Evolutionary conservation across 495 filamentous ascomycete genomes (phyloP).

Genomic region (Chaetomium cochliodes): DNA sequence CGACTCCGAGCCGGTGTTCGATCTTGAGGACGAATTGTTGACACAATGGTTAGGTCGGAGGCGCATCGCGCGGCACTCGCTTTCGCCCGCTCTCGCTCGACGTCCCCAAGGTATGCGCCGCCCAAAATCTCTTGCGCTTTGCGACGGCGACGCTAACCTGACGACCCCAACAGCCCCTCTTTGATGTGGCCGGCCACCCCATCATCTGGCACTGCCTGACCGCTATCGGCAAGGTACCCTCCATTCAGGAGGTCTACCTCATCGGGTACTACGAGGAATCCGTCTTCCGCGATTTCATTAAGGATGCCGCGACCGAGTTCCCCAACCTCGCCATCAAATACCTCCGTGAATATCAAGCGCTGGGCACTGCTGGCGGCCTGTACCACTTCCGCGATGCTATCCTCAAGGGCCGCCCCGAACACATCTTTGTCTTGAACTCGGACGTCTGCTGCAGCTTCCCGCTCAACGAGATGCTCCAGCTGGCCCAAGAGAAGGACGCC

Average conservation of each 20-base stretch:
- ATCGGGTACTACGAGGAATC: conserved; percentile 98
- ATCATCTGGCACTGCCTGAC: conserved; percentile 97
- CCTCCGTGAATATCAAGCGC: conserved; percentile 93
- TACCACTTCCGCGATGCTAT: conserved; percentile 99
- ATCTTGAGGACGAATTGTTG: conserved; percentile 12
- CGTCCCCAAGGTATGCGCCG: conserved; percentile 76
- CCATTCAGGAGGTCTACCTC: conserved; percentile 92
- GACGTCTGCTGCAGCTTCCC: conserved; percentile 99
- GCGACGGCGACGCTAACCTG: conserved; percentile 12
- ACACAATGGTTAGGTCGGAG: conserved; percentile 67
- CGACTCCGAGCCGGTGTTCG: not conserved
- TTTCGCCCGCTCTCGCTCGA: conserved; percentile 96
- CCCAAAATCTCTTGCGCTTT: conserved; percentile 25
- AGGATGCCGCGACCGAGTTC: conserved; percentile 78
- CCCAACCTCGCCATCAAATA: conserved; percentile 91
- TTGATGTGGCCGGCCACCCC: conserved; percentile 96
- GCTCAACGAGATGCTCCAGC: conserved; percentile 85
- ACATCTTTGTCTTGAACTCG: conserved; percentile 95
- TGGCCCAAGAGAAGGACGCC: conserved; percentile 93
- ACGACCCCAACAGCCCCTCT: conserved; percentile 71
- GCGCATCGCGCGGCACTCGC: conserved; percentile 89
- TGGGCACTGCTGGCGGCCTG: conserved; percentile 93
- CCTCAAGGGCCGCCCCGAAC: conserved; percentile 90
- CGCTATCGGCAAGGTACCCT: conserved; percentile 85
- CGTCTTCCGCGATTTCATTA: conserved; percentile 97